Percentiles rank a stretch among this genome's conserved stretches.
Evolutionary conservation across 1,139 yeast genomes (phyloP).

Genomic region (Taphrina deformans): DNA sequence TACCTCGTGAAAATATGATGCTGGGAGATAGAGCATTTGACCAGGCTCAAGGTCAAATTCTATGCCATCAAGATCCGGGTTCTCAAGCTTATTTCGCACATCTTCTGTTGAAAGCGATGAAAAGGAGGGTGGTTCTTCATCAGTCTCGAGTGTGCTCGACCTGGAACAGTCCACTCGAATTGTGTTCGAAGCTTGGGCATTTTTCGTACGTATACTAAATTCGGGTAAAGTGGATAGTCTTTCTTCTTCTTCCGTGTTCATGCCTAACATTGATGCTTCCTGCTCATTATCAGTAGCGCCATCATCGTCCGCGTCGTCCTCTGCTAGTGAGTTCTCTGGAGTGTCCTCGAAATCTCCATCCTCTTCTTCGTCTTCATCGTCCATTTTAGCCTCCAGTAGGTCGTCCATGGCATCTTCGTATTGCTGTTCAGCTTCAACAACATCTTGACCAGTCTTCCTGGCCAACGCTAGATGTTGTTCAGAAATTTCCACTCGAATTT

Average conservation of each 20-base stretch:
- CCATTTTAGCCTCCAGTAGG: neutral
- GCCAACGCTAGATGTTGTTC: neutral
- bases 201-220: neutral
- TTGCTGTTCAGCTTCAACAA: conserved; percentile 9
- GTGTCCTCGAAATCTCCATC: conserved; percentile 9
- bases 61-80: conserved; percentile 1
- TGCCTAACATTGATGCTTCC: neutral
- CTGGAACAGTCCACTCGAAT: neutral
- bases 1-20: conserved; percentile 35
- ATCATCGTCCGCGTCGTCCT: neutral
- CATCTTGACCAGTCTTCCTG: neutral
- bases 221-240: neutral
- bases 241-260: neutral
- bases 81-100: neutral
- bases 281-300: neutral
- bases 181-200: neutral
- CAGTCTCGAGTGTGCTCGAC: neutral
- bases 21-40: conserved; percentile 35
- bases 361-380: conserved; percentile 19
- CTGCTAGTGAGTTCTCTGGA: neutral
- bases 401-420: conserved; percentile 20
- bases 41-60: conserved; percentile 15
- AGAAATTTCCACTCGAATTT: neutral
- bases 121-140: conserved; percentile 21
- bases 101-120: conserved; percentile 9